Evolutionary conservation across 768 basidiomycete species (phyloP).

Genomic region (Suillus variegatus): DNA sequence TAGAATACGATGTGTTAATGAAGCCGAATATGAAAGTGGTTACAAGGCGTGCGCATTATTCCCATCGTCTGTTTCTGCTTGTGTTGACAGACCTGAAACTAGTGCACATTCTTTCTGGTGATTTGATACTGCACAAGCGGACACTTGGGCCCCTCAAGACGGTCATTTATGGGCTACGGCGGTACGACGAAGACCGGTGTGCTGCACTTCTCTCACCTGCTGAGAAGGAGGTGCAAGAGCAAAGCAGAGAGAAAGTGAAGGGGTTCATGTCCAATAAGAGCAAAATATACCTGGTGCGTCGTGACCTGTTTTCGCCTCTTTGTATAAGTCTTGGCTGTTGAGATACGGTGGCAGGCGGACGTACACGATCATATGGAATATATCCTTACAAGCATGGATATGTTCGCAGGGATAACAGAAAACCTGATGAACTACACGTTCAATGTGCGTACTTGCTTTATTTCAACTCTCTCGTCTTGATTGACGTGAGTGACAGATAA

Average conservation of each 20-base stretch:
- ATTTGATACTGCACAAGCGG: constrained; percentile 72
- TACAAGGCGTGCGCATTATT: constrained; percentile 45
- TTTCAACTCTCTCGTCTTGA: no score
- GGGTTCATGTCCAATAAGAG: constrained; percentile 71
- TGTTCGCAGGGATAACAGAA: constrained; percentile 70
- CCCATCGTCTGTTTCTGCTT: constrained; percentile 3
- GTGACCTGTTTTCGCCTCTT: background rate
- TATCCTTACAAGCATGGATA: constrained; percentile 66
- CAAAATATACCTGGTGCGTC: constrained; percentile 64
- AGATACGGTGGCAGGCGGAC: constrained; percentile 51
- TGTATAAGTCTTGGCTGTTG: constrained; percentile 4
- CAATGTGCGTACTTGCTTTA: constrained; percentile 49
- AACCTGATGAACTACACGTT: constrained; percentile 76
- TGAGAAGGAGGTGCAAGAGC: constrained; percentile 5
- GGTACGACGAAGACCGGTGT: constrained; percentile 70
- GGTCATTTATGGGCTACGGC: constrained; percentile 64
- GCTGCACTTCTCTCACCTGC: constrained; percentile 51
- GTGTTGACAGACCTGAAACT: background rate
- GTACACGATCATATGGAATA: constrained; percentile 79
- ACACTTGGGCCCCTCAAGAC: constrained; percentile 73
- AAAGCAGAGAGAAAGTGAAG: constrained; percentile 35
- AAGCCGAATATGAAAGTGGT: constrained; percentile 65
- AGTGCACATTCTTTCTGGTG: constrained; percentile 79
- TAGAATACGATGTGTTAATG: constrained; percentile 62
- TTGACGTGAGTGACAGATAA: constrained; percentile 45